phyloP scores from a whole-genome alignment of 306 rosid genomes.

The Lathyrus oleraceus region DNA sequence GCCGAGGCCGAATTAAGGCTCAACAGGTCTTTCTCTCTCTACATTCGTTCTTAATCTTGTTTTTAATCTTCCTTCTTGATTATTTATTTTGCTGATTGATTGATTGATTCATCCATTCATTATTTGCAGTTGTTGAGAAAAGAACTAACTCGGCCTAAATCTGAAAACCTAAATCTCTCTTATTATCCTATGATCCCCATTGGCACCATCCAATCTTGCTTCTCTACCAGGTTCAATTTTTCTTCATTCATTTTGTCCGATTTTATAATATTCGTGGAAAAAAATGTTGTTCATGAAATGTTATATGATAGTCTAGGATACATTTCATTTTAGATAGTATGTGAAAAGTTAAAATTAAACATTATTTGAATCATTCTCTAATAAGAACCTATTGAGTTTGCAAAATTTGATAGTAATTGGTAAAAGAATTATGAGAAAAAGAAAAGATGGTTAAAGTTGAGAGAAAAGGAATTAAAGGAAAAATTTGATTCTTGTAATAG shows the following conservation, averaged over 20 bases:
- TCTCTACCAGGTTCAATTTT: constrained; percentile 67
- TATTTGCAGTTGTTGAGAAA: constrained; percentile 74
- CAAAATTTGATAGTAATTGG: too few relatives aligned
- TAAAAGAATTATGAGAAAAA: too few relatives aligned
- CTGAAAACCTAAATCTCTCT: constrained; percentile 47
- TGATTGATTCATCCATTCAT: not conserved
- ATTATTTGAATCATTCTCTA: too few relatives aligned
- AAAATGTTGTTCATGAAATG: too few relatives aligned
- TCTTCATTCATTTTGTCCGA: not conserved
- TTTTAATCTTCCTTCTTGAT: not conserved
- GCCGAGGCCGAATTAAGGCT: constrained; percentile 92
- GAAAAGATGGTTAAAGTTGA: too few relatives aligned
- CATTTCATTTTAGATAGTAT: too few relatives aligned
- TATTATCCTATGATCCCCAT: constrained; percentile 84
- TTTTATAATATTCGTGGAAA: not conserved
- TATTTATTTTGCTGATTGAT: constrained; percentile 4
- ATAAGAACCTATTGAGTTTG: too few relatives aligned
- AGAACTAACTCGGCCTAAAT: constrained; percentile 49
- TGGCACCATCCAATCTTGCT: constrained; percentile 76
- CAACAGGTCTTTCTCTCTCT: constrained; percentile 61
- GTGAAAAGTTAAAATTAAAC: too few relatives aligned
- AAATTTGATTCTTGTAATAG: too few relatives aligned
- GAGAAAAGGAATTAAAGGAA: too few relatives aligned
- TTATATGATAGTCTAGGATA: too few relatives aligned
- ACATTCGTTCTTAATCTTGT: not conserved